phyloP scores from a whole-genome alignment of 148 eudicot species.

The Camellia sinensis region DNA sequence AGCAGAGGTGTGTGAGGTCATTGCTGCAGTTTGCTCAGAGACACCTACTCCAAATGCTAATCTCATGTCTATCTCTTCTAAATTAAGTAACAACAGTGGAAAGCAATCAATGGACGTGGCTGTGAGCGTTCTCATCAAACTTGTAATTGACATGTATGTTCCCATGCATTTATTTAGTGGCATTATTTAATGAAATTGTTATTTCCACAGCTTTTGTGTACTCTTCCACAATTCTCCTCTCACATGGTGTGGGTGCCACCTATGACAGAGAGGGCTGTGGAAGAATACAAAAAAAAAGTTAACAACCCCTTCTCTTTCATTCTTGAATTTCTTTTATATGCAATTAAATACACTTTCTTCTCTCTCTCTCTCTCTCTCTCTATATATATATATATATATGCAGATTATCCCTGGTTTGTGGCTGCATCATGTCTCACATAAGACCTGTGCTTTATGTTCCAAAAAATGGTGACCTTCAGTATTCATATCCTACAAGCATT shows the following conservation, averaged over 20 bases:
- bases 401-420: not conserved
- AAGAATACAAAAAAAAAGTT: too few species aligned
- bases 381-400: not conserved
- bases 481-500: not conserved
- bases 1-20: constrained; percentile 87
- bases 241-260: too few species aligned
- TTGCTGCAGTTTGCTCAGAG: constrained; percentile 95
- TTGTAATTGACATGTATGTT: constrained; percentile 97
- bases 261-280: too few species aligned
- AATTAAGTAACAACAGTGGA: constrained; percentile 59
- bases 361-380: constrained; percentile 1
- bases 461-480: not conserved
- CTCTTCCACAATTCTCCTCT: too few species aligned
- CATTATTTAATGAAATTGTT: not conserved
- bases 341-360: not conserved
- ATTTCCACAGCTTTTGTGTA: not conserved
- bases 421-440: not conserved
- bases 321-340: too few species aligned
- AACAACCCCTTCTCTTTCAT: too few species aligned
- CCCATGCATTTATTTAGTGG: constrained; percentile 7
- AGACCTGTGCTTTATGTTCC: not conserved
- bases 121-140: constrained; percentile 96
- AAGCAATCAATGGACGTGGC: constrained; percentile 93
- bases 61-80: constrained; percentile 66
- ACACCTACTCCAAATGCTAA: constrained; percentile 51